These are phyloP conservation scores for Ceratocystis cacaofunesta DNA, from an alignment of 2,329 filamentous ascomycete genomes.

Conservation along the genomic window DNA sequence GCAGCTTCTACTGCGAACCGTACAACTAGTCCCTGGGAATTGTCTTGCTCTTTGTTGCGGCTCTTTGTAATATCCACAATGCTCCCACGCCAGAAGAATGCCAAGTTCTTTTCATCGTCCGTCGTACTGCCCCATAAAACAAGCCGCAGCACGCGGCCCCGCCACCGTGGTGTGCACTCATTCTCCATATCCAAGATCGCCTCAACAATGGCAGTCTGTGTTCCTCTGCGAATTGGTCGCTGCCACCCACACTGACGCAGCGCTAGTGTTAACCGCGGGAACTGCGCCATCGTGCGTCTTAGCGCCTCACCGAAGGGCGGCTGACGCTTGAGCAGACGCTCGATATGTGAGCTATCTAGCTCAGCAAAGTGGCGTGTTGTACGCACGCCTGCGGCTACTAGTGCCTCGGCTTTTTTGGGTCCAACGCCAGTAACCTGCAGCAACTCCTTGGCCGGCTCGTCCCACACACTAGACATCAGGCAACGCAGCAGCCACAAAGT, in stretches of 20 bases:
- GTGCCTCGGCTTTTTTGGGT: conserved; percentile 55
- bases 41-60: not conserved
- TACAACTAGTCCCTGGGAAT: not conserved
- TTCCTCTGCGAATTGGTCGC: not conserved
- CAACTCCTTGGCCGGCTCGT: conserved; percentile 65
- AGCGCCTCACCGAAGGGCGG: conserved; percentile 68
- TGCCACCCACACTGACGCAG: conserved; percentile 20
- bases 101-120: conserved; percentile 36
- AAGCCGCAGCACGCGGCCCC: conserved; percentile 48
- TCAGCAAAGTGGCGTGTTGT: conserved; percentile 55
- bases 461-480: conserved; percentile 63
- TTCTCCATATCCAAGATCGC: conserved; percentile 60
- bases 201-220: conserved; percentile 36
- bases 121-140: conserved; percentile 28
- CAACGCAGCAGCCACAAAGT: conserved; percentile 67
- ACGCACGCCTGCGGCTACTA: conserved; percentile 54
- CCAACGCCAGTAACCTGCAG: conserved; percentile 73
- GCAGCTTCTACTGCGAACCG: conserved; percentile 33
- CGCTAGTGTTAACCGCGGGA: conserved; percentile 44
- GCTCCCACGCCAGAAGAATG: conserved; percentile 53
- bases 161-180: conserved; percentile 44
- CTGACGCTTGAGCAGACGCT: conserved; percentile 61
- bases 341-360: conserved; percentile 57
- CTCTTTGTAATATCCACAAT: conserved; percentile 46
- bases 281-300: conserved; percentile 47